These are phyloP conservation scores for Diaporthe helianthi DNA, from an alignment of 2,329 filamentous ascomycete genomes.

Conservation along the genomic window DNA sequence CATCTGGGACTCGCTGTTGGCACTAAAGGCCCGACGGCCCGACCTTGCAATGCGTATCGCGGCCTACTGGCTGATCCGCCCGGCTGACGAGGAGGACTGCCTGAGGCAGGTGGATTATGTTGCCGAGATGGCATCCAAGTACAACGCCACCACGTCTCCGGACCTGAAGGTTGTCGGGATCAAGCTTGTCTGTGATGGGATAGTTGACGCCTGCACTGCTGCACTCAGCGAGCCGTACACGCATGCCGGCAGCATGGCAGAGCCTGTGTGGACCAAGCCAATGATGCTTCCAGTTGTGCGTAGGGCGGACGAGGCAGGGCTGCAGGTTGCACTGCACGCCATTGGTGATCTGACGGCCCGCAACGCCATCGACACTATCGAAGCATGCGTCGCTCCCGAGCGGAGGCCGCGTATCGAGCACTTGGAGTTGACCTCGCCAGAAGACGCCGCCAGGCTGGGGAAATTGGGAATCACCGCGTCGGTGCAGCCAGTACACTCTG, in stretches of 20 bases:
- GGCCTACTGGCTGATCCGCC: conserved; percentile 63
- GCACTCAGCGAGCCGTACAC: conserved; percentile 65
- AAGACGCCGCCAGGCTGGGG: conserved; percentile 64
- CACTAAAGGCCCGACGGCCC: conserved; percentile 44
- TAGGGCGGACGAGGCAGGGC: conserved; percentile 57
- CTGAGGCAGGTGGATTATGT: conserved; percentile 59
- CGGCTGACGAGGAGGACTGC: conserved; percentile 52
- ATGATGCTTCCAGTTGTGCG: conserved; percentile 61
- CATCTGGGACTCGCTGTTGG: conserved; percentile 57
- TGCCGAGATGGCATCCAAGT: conserved; percentile 53
- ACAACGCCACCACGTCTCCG: conserved; percentile 52
- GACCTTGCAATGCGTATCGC: conserved; percentile 55
- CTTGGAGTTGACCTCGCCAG: conserved; percentile 62
- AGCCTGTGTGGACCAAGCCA: conserved; percentile 61
- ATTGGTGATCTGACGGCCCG: conserved; percentile 68
- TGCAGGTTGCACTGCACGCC: conserved; percentile 70
- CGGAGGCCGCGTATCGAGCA: conserved; percentile 70
- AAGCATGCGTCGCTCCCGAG: conserved; percentile 48
- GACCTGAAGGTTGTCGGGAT: conserved; percentile 64
- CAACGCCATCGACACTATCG: conserved; percentile 64
- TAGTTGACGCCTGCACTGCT: conserved; percentile 71
- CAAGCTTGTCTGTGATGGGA: conserved; percentile 71
- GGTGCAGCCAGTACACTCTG: conserved; percentile 64
- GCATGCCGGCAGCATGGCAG: conserved; percentile 51
- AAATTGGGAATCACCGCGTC: conserved; percentile 66